These are phyloP conservation scores for Sporisorium iseilematis-ciliati DNA, from an alignment of 1,284 basidiomycete species.

Conservation along the genomic window DNA sequence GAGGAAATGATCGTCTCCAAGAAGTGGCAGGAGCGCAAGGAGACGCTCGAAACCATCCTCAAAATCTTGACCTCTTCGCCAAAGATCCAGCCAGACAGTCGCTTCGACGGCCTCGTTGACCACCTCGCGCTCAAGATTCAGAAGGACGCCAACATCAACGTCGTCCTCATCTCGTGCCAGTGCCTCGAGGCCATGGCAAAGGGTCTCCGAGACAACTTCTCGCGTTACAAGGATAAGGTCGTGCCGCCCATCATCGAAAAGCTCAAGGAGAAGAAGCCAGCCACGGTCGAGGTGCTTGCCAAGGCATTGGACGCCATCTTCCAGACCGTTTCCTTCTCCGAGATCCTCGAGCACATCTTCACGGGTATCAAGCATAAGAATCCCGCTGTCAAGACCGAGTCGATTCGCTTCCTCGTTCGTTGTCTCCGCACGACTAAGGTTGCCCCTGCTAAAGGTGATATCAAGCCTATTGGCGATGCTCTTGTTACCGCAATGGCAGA, in stretches of 20 bases:
- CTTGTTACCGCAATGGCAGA: conserved; percentile 86
- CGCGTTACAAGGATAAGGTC: conserved; percentile 79
- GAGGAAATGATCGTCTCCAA: conserved; percentile 80
- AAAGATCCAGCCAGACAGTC: conserved; percentile 80
- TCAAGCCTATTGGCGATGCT: conserved; percentile 86
- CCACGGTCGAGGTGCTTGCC: conserved; percentile 89
- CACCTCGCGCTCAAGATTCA: conserved; percentile 84
- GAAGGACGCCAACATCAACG: conserved; percentile 93
- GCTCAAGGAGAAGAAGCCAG: conserved; percentile 92
- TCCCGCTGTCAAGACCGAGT: conserved; percentile 94
- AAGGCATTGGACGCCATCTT: conserved; percentile 91
- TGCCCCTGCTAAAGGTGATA: conserved; percentile 79
- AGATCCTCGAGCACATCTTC: conserved; percentile 86
- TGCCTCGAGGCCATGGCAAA: conserved; percentile 88
- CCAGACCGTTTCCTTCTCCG: conserved; percentile 79
- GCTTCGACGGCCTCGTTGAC: conserved; percentile 79
- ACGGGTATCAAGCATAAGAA: conserved; percentile 88
- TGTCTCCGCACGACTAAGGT: conserved; percentile 78
- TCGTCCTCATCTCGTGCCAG: conserved; percentile 88
- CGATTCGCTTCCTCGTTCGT: conserved; percentile 87
- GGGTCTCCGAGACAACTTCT: conserved; percentile 80
- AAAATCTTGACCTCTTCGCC: conserved; percentile 80
- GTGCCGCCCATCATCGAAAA: conserved; percentile 87
- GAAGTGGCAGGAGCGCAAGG: conserved; percentile 98
- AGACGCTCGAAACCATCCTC: conserved; percentile 83